Percentiles rank a stretch among this genome's conserved stretches.
phyloP scores from a whole-genome alignment of 2,329 filamentous ascomycete species.

The Cladophialophora exuberans region DNA sequence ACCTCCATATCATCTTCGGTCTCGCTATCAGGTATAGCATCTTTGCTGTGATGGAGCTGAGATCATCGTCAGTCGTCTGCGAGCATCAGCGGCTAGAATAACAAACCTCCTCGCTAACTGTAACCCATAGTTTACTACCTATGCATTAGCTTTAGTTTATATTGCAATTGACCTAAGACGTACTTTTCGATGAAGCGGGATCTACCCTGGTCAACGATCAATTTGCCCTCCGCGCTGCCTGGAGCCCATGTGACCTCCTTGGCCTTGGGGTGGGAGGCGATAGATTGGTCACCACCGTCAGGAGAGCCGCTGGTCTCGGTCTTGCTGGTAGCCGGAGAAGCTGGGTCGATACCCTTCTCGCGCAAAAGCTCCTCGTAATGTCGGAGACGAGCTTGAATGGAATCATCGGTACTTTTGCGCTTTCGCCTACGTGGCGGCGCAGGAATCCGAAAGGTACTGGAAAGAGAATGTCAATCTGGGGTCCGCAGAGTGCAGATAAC shows the following conservation, averaged over 20 bases:
- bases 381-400: constrained; percentile 68
- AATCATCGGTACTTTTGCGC: constrained; percentile 68
- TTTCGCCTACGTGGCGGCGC: constrained; percentile 59
- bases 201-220: constrained; percentile 9
- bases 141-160: constrained; percentile 2
- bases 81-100: constrained; percentile 2
- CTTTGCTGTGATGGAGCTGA: constrained; percentile 14
- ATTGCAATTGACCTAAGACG: not conserved
- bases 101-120: constrained; percentile 16
- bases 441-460: constrained; percentile 36
- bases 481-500: not conserved
- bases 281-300: not conserved
- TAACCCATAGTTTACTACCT: constrained; percentile 17
- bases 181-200: constrained; percentile 32
- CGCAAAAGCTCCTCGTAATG: constrained; percentile 69
- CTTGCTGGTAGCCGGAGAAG: constrained; percentile 56
- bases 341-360: constrained; percentile 64
- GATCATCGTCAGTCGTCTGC: constrained; percentile 4
- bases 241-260: not conserved
- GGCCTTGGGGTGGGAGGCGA: not conserved
- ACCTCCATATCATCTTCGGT: constrained; percentile 27
- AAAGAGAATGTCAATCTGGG: not conserved
- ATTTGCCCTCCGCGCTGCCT: constrained; percentile 1
- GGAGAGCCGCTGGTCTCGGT: constrained; percentile 1
- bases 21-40: constrained; percentile 22